Conservation (phyloP, 176 grass and related monocot species). For the Oryza coarctata region DNA sequence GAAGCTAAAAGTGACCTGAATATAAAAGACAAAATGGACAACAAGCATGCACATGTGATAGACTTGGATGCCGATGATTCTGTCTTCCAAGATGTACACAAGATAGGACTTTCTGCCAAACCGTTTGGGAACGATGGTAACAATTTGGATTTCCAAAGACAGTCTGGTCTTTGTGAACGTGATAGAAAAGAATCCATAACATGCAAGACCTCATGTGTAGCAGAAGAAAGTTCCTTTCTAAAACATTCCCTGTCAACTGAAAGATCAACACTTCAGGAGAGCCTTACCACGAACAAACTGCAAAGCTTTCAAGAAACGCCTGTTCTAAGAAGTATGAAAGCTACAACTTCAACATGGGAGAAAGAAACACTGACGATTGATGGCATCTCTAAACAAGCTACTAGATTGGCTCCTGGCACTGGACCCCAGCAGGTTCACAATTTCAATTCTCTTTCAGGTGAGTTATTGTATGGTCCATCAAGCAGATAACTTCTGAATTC, state of each 20-base stretch:
- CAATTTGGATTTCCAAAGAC: conserved; percentile 10
- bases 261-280: conserved; percentile 28
- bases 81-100: conserved; percentile 15
- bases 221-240: conserved; percentile 17
- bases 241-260: conserved; percentile 14
- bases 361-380: conserved; percentile 66
- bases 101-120: conserved; percentile 16
- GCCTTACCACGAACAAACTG: conserved; percentile 12
- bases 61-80: conserved; percentile 38
- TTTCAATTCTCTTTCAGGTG: conserved; percentile 51
- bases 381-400: conserved; percentile 58
- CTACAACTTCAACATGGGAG: conserved; percentile 38
- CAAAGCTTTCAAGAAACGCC: conserved; percentile 28
- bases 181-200: conserved; percentile 1
- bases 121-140: not conserved
- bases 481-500: not conserved
- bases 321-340: conserved; percentile 18
- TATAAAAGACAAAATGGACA: conserved; percentile 10
- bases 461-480: conserved; percentile 32
- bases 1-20: conserved; percentile 17
- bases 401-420: conserved; percentile 32
- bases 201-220: not conserved
- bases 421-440: conserved; percentile 53
- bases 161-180: conserved; percentile 3
- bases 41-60: conserved; percentile 28